A percentile compares a stretch with the other conserved stretches of the same genome.
These are phyloP conservation scores for Nakazawaea anatomiae DNA, from an alignment of 805 yeast genomes.

Conservation along the genomic window DNA sequence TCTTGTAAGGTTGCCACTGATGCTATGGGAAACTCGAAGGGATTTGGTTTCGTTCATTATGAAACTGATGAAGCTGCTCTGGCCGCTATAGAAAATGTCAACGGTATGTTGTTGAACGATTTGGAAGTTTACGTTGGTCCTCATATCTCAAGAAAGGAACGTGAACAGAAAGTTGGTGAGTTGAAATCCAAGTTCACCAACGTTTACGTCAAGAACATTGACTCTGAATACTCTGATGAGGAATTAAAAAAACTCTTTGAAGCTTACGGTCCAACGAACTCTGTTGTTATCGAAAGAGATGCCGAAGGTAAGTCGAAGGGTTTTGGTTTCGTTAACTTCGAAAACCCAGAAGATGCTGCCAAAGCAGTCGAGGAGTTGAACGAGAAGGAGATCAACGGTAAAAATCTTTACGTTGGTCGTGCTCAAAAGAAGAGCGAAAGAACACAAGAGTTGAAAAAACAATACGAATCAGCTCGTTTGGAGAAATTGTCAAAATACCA, in stretches of 20 bases:
- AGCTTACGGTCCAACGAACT: conserved; percentile 75
- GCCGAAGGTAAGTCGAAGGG: conserved; percentile 88
- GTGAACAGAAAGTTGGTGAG: conserved; percentile 88
- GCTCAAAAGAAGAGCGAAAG: conserved; percentile 99
- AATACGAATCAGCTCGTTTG: conserved; percentile 85
- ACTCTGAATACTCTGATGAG: conserved; percentile 59
- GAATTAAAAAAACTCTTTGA: conserved; percentile 69
- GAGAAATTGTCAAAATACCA: conserved; percentile 92
- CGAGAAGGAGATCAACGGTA: conserved; percentile 80
- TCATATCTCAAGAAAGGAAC: conserved; percentile 88
- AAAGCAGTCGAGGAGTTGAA: conserved; percentile 90
- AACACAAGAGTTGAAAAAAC: conserved; percentile 89
- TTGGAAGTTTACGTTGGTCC: conserved; percentile 94
- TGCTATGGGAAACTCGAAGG: conserved; percentile 84
- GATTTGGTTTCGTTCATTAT: conserved; percentile 97
- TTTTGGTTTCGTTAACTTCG: conserved; percentile 93
- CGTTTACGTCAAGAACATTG: conserved; percentile 89
- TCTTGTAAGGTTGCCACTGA: conserved; percentile 97
- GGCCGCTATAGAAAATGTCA: conserved; percentile 93
- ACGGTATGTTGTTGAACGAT: conserved; percentile 97
- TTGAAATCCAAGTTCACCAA: conserved; percentile 92
- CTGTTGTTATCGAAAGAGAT: conserved; percentile 75
- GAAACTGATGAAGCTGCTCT: conserved; percentile 88
- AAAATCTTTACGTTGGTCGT: conserved; percentile 90
- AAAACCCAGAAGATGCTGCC: conserved; percentile 79